Conservation (phyloP, 768 basidiomycete genomes). For the Myochromella boudieri region DNA sequence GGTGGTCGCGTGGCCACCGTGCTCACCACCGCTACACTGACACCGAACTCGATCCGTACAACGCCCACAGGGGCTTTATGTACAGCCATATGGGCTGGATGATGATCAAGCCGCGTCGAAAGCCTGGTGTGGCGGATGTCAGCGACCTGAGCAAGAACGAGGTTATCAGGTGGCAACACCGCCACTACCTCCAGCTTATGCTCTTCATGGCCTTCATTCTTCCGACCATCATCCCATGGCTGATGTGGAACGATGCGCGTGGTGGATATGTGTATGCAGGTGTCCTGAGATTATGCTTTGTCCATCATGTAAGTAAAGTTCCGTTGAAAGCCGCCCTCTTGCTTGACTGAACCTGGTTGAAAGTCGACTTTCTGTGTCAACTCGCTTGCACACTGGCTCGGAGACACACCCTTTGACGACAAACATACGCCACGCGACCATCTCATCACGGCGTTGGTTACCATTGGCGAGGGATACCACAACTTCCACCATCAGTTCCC, state of each 20-base stretch:
- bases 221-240: slow-evolving; percentile 76
- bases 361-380: slow-evolving; percentile 97
- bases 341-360: background rate
- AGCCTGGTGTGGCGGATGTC: slow-evolving; percentile 88
- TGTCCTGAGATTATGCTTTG: slow-evolving; percentile 75
- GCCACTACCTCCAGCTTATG: slow-evolving; percentile 71
- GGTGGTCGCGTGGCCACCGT: slow-evolving; percentile 98
- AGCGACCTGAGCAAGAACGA: slow-evolving; percentile 80
- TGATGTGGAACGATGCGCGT: slow-evolving; percentile 81
- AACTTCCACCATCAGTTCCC: slow-evolving; percentile 98
- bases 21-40: slow-evolving; percentile 98
- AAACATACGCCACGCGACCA: slow-evolving; percentile 93
- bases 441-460: slow-evolving; percentile 83
- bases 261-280: slow-evolving; percentile 90
- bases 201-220: slow-evolving; percentile 68
- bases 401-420: slow-evolving; percentile 91
- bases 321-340: background rate
- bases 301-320: slow-evolving; percentile 71
- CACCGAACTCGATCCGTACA: slow-evolving; percentile 95
- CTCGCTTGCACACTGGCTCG: slow-evolving; percentile 95
- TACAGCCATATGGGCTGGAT: slow-evolving; percentile 94
- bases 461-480: slow-evolving; percentile 96
- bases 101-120: slow-evolving; percentile 86
- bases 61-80: slow-evolving; percentile 84
- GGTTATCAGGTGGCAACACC: slow-evolving; percentile 87